phyloP scores from a whole-genome alignment of 768 basidiomycete genomes.

The Suillus clintonianus region DNA sequence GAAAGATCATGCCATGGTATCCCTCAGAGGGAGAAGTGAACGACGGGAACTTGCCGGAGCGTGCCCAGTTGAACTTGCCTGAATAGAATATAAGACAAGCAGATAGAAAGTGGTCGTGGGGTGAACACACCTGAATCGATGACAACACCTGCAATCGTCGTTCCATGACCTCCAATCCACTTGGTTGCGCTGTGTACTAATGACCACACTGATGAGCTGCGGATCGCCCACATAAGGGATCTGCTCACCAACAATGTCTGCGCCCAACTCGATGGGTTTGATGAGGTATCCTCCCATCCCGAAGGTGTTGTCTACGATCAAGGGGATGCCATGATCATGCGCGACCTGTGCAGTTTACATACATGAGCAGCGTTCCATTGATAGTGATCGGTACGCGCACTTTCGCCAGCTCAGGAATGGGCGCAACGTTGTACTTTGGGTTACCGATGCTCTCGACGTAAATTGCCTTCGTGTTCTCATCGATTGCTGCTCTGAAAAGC shows the following conservation, averaged over 20 bases:
- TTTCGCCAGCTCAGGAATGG: constrained; percentile 60
- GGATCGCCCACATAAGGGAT: not conserved
- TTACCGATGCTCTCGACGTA: constrained; percentile 66
- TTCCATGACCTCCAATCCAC: constrained; percentile 72
- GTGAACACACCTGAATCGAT: constrained; percentile 52
- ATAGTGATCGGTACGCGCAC: constrained; percentile 20
- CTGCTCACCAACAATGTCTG: constrained; percentile 50
- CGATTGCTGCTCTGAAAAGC: constrained; percentile 53
- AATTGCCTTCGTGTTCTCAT: constrained; percentile 60
- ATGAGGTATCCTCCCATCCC: constrained; percentile 61
- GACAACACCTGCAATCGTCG: constrained; percentile 64
- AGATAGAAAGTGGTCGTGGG: not conserved
- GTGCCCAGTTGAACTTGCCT: constrained; percentile 61
- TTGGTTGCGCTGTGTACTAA: constrained; percentile 61
- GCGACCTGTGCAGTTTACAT: constrained; percentile 44
- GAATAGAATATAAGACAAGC: constrained; percentile 5
- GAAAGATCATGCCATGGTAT: constrained; percentile 56
- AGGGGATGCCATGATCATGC: constrained; percentile 57
- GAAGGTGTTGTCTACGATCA: constrained; percentile 69
- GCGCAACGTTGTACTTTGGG: constrained; percentile 56
- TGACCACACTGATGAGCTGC: not conserved
- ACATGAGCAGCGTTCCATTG: not conserved
- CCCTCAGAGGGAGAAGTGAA: constrained; percentile 58
- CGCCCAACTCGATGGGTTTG: constrained; percentile 56
- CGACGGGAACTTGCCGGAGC: constrained; percentile 54